These are phyloP conservation scores for Leptographium lundbergii DNA, from an alignment of 2,329 filamentous ascomycete genomes.

Conservation along the genomic window DNA sequence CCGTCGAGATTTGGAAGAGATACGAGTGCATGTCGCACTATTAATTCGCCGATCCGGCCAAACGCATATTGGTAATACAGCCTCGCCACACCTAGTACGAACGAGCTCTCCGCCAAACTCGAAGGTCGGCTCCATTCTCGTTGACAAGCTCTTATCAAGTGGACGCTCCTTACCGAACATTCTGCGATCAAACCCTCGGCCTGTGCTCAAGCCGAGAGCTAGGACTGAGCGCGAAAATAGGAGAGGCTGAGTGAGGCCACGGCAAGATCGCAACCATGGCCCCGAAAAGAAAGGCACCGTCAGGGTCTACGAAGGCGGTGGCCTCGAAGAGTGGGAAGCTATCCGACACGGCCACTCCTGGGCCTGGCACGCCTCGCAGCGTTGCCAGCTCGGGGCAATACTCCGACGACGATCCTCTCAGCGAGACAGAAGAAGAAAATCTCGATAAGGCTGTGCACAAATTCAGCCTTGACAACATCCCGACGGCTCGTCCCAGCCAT, in stretches of 20 bases:
- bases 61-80: not conserved
- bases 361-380: constrained; percentile 46
- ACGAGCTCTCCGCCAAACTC: not conserved
- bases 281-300: constrained; percentile 55
- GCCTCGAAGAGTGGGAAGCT: constrained; percentile 40
- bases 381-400: constrained; percentile 40
- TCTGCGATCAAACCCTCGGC: not conserved
- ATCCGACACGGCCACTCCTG: constrained; percentile 47
- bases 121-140: not conserved
- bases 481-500: constrained; percentile 4
- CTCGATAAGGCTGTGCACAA: constrained; percentile 47
- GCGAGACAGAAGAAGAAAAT: constrained; percentile 39
- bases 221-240: not conserved
- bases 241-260: not conserved
- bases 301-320: constrained; percentile 28
- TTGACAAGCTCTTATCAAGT: not conserved
- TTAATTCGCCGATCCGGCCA: not conserved
- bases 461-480: constrained; percentile 38
- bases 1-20: too few species aligned
- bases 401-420: constrained; percentile 35
- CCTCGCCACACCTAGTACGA: not conserved
- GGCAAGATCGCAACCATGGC: constrained; percentile 37
- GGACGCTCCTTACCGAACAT: not conserved
- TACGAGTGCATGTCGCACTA: not conserved
- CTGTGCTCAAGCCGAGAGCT: not conserved